Evolutionary conservation across 345 rosid species (phyloP).

Genomic region (Populus ilicifolia): DNA sequence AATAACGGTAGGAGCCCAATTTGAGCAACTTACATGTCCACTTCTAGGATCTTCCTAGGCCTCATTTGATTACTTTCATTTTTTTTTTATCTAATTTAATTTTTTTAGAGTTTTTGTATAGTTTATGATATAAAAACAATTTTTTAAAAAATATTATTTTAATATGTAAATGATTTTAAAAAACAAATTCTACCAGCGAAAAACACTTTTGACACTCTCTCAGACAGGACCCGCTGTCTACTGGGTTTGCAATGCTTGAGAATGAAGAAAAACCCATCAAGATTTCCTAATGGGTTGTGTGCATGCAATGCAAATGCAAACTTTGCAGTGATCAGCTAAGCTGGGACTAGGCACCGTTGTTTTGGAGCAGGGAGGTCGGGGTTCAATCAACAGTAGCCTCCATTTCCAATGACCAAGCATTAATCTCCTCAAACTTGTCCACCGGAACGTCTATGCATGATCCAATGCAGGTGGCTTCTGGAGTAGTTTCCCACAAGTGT

Average conservation of each 20-base stretch:
- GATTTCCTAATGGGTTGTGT: not conserved
- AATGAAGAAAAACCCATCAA: not conserved
- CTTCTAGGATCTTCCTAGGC: too few relatives aligned
- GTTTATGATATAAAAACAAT: too few relatives aligned
- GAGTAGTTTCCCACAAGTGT: constrained; percentile 14
- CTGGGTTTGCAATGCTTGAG: not conserved
- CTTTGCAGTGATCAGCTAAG: not conserved
- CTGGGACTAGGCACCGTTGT: not conserved
- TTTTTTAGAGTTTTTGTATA: too few relatives aligned
- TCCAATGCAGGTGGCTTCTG: not conserved
- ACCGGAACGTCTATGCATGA: constrained; percentile 1
- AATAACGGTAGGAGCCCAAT: too few relatives aligned
- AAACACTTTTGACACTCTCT: too few relatives aligned
- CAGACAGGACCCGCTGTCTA: not conserved
- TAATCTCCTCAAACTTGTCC: constrained; percentile 33
- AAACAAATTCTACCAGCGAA: too few relatives aligned
- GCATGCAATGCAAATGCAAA: too few relatives aligned
- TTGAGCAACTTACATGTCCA: too few relatives aligned
- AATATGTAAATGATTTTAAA: too few relatives aligned
- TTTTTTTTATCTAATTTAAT: too few relatives aligned
- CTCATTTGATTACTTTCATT: too few relatives aligned
- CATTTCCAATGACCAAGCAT: constrained; percentile 39
- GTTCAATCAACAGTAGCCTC: constrained; percentile 32
- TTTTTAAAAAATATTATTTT: too few relatives aligned
- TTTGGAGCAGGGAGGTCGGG: constrained; percentile 26